These are phyloP conservation scores for Alternaria atra DNA, from an alignment of 2,329 filamentous ascomycete species.

Conservation along the genomic window DNA sequence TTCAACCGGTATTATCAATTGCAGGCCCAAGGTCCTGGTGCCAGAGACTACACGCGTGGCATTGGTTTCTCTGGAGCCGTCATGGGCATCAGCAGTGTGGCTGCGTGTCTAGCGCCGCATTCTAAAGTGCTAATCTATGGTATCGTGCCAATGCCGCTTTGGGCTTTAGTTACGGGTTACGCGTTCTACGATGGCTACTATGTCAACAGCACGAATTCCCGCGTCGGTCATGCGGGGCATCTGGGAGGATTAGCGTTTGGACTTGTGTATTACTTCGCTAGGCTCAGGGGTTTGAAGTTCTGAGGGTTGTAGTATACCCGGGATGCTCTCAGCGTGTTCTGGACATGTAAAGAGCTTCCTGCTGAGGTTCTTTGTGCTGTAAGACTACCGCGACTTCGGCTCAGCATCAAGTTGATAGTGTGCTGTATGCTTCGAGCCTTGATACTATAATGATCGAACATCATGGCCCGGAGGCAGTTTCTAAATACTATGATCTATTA, in stretches of 20 bases:
- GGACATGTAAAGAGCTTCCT: background rate
- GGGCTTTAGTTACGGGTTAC: constrained; percentile 47
- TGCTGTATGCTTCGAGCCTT: background rate
- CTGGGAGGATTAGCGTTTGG: constrained; percentile 56
- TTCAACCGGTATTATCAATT: constrained; percentile 17
- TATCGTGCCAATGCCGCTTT: constrained; percentile 54
- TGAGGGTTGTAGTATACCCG: background rate
- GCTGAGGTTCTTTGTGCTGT: background rate
- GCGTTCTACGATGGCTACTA: constrained; percentile 52
- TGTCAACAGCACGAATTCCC: constrained; percentile 40
- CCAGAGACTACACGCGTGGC: constrained; percentile 17
- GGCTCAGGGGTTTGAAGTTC: constrained; percentile 26
- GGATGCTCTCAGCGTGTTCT: background rate
- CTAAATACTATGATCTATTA: constrained; percentile 6
- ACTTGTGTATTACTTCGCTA: constrained; percentile 38
- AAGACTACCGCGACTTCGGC: background rate
- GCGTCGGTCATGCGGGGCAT: constrained; percentile 56
- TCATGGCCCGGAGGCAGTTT: background rate
- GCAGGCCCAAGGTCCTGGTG: constrained; percentile 1
- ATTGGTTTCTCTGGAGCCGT: constrained; percentile 53
- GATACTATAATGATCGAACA: background rate
- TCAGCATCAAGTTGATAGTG: background rate
- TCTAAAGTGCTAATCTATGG: constrained; percentile 47
- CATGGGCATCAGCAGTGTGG: constrained; percentile 52
- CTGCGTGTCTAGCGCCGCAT: constrained; percentile 52